Evolutionary conservation across 2,329 filamentous ascomycete genomes (phyloP).

Genomic region (Colletotrichum sidae): DNA sequence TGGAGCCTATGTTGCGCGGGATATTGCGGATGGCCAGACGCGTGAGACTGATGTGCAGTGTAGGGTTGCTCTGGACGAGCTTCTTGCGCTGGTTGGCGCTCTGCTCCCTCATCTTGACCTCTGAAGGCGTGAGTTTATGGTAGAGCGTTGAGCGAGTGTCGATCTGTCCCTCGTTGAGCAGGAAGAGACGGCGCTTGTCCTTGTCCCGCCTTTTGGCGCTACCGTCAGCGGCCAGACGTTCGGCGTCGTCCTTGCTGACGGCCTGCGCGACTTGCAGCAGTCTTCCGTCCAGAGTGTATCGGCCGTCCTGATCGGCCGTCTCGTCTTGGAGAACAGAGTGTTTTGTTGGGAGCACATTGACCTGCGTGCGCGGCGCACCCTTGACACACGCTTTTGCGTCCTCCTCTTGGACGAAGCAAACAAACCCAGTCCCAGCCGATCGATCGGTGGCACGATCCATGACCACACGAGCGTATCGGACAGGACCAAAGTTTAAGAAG

Average conservation of each 20-base stretch:
- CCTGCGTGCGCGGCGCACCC: conserved; percentile 72
- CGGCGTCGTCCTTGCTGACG: conserved; percentile 85
- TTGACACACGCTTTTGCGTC: conserved; percentile 84
- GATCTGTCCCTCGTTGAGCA: conserved; percentile 89
- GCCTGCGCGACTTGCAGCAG: conserved; percentile 87
- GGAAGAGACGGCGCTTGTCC: conserved; percentile 90
- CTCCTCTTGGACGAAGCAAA: conserved; percentile 85
- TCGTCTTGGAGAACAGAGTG: conserved; percentile 92
- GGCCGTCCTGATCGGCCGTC: conserved; percentile 81
- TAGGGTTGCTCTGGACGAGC: conserved; percentile 91
- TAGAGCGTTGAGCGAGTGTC: conserved; percentile 81
- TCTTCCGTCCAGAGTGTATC: conserved; percentile 91
- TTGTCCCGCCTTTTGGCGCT: conserved; percentile 75
- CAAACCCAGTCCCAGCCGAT: conserved; percentile 92
- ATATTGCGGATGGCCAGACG: conserved; percentile 93
- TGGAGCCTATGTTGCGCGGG: conserved; percentile 83
- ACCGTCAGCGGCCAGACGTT: conserved; percentile 78
- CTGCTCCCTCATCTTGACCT: conserved; percentile 88
- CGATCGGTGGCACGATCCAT: conserved; percentile 87
- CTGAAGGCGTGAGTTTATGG: conserved; percentile 78
- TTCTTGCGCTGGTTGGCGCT: conserved; percentile 89
- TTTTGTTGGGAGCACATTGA: conserved; percentile 61
- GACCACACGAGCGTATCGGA: conserved; percentile 92
- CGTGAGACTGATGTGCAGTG: conserved; percentile 87
- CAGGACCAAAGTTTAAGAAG: conserved; percentile 87